Conservation (phyloP, 2,329 filamentous ascomycete species). For the Davidsoniella neocaledoniae region DNA sequence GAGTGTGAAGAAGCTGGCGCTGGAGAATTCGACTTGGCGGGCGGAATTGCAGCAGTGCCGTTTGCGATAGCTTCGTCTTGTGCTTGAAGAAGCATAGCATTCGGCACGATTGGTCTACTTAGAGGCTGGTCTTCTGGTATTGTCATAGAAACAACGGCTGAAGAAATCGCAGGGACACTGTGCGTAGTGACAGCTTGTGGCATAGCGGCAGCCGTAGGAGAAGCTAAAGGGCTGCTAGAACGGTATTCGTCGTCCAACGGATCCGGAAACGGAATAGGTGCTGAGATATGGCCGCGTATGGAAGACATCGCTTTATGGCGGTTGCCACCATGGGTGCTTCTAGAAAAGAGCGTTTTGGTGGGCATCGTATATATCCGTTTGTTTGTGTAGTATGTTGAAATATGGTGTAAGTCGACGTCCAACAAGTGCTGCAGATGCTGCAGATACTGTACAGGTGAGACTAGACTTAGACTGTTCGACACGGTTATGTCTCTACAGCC, state of each 20-base stretch:
- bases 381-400: too few species aligned
- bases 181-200: background rate
- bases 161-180: background rate
- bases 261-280: slow-evolving; percentile 38
- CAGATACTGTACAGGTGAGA: too few species aligned
- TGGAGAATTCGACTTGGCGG: background rate
- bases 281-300: slow-evolving; percentile 44
- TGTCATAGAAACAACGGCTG: background rate
- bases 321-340: too few species aligned
- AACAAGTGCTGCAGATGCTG: too few species aligned
- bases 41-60: background rate
- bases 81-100: slow-evolving; percentile 7
- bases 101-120: slow-evolving; percentile 10
- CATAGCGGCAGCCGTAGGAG: slow-evolving; percentile 10
- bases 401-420: too few species aligned
- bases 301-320: too few species aligned
- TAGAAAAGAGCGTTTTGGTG: too few species aligned
- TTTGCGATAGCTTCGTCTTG: slow-evolving; percentile 3
- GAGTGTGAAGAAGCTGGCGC: background rate
- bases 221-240: slow-evolving; percentile 18
- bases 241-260: slow-evolving; percentile 34
- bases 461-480: too few species aligned
- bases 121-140: slow-evolving; percentile 10
- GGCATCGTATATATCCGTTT: too few species aligned
- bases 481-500: too few species aligned